Base-by-base conservation (phyloP, 768 basidiomycete genomes). In the Nevesoporus exiguus region DNA sequence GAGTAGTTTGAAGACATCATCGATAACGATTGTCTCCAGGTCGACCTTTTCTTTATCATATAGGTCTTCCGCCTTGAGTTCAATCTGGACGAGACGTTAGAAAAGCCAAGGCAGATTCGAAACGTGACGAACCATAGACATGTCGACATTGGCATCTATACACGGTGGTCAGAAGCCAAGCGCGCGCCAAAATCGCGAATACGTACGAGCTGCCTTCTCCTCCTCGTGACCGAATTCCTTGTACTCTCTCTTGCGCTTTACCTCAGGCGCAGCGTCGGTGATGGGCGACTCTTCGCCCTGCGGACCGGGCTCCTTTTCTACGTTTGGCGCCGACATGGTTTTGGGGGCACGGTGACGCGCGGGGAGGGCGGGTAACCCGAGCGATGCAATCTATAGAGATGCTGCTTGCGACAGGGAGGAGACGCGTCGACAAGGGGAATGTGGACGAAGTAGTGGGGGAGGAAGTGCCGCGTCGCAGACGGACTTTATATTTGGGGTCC, bases 41-140 rank as follows among this genome's bases (percentile, higher is more conserved):
- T 98, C 96, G 74, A 98, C 96, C 78, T 98, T 98, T 76, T 98
- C 96, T 77, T 96, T 96, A 74, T 97, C 94, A 71, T 97, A 98
- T 47, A 94, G 75, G 71, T 95, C 93, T 73, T 94, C 93, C 4
- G 92, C 91, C 71, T 86, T 93, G 63, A 95, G 80, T 73, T 93
- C 88, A 56, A 95, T 94, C 83, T 78, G 22, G 5, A 15, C 22
- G 5, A 27, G 14, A 43, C 2, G 51, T 24, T 40, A 36, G 5
- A 21, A 41, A 42, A 2, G n/a, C 14, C 34, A 17, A 44, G 40
- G 40, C 47, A 1, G 11, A 30, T 52, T 55, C 53, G 37, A 52
- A 56, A 60, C 22, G 15, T 22, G 36, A 57, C 79, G 57, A 59
- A 88, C 86, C 64, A 80, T 77, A 59, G 81, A 80, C 92, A 94